Base-by-base conservation (phyloP, 805 yeast genomes). In the Komagataella pseudopastoris region DNA sequence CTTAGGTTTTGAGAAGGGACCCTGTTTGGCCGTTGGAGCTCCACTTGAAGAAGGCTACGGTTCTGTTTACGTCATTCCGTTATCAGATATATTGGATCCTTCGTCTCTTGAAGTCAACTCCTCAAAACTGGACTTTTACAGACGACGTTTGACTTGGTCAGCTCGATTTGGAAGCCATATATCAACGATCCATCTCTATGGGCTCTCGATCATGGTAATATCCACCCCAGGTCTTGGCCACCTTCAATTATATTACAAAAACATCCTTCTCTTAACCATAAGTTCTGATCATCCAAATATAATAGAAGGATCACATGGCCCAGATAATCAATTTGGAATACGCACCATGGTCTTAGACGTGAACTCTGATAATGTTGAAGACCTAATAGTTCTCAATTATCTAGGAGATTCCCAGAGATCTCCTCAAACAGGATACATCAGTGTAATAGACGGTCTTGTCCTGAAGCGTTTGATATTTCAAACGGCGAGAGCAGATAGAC, bases 191-290 rank as follows among this genome's bases (percentile, higher is more conserved):
- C 57, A 52, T 1, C 17, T 67, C 0, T 52, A 59, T 5, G 67
- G 60, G 4, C 43, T 58, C 1, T 67, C 72, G 7, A 67, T 69
- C 49, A 59, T 80, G 6, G 69, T 74, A 0, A 69, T 78, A 3
- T 61, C 78, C 0, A 72, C 75, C 50, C 85, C 86, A 0, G 85
- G 86, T 0, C 45, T 59, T 0, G 76, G 81, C 3, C 54, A 58
- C 1, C 49, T 81, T 1, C 68, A 70, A 48, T 52, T 78, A 6
- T 76, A 63, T 53, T 56, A 58, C 12, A 56, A 59, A 23, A 53
- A 56, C 3, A 55, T 45, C n/a, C 60, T 53, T 23, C 44, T 62
- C 44, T 56, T 66, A 16, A 66, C 39, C 14, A 30, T 30, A 30
- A 4, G 14, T 30, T 10, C 39, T 10, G 39, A 30, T 30, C 39